These are phyloP conservation scores for Calonectria multiphialidica DNA, from an alignment of 2,329 filamentous ascomycete species.

Conservation along the genomic window DNA sequence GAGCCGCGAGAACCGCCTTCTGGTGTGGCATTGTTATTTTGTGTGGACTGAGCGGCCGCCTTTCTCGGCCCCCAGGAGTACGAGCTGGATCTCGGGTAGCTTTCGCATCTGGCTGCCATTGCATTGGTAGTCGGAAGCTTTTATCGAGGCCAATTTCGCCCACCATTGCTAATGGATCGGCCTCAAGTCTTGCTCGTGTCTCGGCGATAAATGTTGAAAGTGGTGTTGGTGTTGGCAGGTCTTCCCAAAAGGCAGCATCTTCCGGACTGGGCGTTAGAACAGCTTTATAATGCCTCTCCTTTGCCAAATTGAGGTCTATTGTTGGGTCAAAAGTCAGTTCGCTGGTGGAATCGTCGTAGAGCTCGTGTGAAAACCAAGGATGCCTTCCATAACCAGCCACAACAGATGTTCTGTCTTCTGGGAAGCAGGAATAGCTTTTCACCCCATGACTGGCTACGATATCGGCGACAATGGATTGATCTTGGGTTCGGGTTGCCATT, in stretches of 20 bases:
- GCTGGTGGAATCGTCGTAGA: slow-evolving; percentile 29
- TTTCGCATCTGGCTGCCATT: slow-evolving; percentile 56
- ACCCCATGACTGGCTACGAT: slow-evolving; percentile 22
- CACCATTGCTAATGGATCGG: slow-evolving; percentile 72
- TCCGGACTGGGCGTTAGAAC: slow-evolving; percentile 29
- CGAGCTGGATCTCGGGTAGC: slow-evolving; percentile 47
- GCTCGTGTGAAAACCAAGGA: slow-evolving; percentile 41
- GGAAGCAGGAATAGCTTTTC: background rate
- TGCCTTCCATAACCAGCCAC: slow-evolving; percentile 40
- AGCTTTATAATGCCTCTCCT: slow-evolving; percentile 32
- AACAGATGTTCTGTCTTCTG: slow-evolving; percentile 9
- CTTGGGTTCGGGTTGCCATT: slow-evolving; percentile 42
- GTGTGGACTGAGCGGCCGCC: slow-evolving; percentile 73
- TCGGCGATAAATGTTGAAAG: slow-evolving; percentile 68
- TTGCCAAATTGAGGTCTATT: slow-evolving; percentile 16
- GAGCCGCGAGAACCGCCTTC: slow-evolving; percentile 69
- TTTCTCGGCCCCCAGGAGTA: slow-evolving; percentile 76
- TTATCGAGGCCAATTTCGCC: slow-evolving; percentile 83
- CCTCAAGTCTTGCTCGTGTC: slow-evolving; percentile 65
- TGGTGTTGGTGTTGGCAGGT: slow-evolving; percentile 68
- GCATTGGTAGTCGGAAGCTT: slow-evolving; percentile 75
- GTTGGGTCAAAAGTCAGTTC: slow-evolving; percentile 10
- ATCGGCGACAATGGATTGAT: slow-evolving; percentile 28
- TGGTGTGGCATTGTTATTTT: slow-evolving; percentile 76
- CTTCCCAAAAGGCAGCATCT: slow-evolving; percentile 39